These are phyloP conservation scores for Termitomyces sp. DNA, from an alignment of 768 basidiomycete genomes.

Conservation along the genomic window DNA sequence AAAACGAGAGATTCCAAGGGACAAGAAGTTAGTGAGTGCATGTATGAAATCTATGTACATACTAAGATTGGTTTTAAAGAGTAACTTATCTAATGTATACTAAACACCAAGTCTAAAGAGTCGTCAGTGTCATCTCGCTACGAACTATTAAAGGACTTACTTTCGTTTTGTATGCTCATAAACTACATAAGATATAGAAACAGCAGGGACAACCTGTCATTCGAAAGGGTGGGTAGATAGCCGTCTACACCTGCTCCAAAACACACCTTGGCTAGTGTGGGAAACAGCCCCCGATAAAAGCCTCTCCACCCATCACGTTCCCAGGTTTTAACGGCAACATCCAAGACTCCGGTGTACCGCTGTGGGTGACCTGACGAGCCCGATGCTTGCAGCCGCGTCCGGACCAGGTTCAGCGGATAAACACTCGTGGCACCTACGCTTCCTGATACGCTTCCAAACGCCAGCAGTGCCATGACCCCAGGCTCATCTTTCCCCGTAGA, in stretches of 20 bases:
- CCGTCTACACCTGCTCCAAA: background rate
- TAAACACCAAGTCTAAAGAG: conserved; percentile 55
- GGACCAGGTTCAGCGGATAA: conserved; percentile 87
- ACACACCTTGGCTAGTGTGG: conserved; percentile 84
- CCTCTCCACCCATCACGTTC: conserved; percentile 87
- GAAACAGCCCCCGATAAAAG: conserved; percentile 89
- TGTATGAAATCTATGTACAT: conserved; percentile 7
- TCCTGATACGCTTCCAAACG: conserved; percentile 91
- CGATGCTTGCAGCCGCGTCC: conserved; percentile 93
- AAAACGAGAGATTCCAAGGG: background rate
- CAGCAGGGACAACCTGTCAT: conserved; percentile 83
- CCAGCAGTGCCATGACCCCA: conserved; percentile 77
- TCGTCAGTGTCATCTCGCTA: background rate
- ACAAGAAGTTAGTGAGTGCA: conserved; percentile 1
- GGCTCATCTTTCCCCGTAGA: conserved; percentile 90
- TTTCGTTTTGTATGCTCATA: conserved; percentile 83
- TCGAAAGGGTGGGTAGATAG: background rate
- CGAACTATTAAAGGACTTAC: conserved; percentile 32
- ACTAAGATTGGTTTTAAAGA: background rate
- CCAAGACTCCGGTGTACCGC: conserved; percentile 80
- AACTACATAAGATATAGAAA: conserved; percentile 95
- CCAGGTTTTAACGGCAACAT: conserved; percentile 79
- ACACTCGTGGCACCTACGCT: conserved; percentile 92
- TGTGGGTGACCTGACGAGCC: conserved; percentile 95
- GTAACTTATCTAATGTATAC: conserved; percentile 18